Conservation (phyloP, 1,284 basidiomycete species). For the Mycosarcoma mackinlayi region DNA sequence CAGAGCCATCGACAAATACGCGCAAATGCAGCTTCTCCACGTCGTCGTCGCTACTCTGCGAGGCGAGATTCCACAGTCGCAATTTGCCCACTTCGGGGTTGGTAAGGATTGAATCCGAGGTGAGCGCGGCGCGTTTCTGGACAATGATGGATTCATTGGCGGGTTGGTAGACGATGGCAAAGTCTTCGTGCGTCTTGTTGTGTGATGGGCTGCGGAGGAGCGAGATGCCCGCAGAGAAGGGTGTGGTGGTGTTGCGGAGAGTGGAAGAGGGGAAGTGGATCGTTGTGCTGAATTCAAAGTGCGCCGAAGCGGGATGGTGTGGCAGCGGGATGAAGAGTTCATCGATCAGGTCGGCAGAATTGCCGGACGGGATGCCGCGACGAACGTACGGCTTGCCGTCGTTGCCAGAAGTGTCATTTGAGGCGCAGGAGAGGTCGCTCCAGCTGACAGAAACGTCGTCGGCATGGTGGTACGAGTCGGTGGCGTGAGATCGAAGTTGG, state of each 20-base stretch:
- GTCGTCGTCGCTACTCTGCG: too few species aligned
- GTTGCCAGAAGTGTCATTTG: too few species aligned
- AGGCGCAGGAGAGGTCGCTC: constrained; percentile 2
- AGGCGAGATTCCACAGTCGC: constrained; percentile 25
- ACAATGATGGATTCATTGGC: constrained; percentile 31
- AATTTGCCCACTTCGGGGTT: constrained; percentile 27
- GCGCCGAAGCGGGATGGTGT: constrained; percentile 7
- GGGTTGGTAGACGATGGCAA: constrained; percentile 32
- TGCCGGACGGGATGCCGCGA: constrained; percentile 12
- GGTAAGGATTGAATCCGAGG: constrained; percentile 6
- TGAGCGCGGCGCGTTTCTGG: constrained; percentile 31
- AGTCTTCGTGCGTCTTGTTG: constrained; percentile 11
- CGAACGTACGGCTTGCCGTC: constrained; percentile 1
- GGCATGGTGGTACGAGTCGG: constrained; percentile 9
- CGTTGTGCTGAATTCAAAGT: constrained; percentile 30
- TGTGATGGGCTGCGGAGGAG: constrained; percentile 10
- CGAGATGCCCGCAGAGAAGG: constrained; percentile 32
- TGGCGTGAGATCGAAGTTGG: constrained; percentile 14
- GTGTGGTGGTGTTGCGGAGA: constrained; percentile 16
- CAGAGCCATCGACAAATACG: constrained; percentile 39
- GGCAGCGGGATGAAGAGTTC: constrained; percentile 28
- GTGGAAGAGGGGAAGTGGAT: constrained; percentile 21
- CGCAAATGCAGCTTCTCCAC: constrained; percentile 16
- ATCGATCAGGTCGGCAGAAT: constrained; percentile 4
- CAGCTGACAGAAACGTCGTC: neutral